phyloP scores from a whole-genome alignment of 768 basidiomycete genomes.

The Psilocybe tampanensis region DNA sequence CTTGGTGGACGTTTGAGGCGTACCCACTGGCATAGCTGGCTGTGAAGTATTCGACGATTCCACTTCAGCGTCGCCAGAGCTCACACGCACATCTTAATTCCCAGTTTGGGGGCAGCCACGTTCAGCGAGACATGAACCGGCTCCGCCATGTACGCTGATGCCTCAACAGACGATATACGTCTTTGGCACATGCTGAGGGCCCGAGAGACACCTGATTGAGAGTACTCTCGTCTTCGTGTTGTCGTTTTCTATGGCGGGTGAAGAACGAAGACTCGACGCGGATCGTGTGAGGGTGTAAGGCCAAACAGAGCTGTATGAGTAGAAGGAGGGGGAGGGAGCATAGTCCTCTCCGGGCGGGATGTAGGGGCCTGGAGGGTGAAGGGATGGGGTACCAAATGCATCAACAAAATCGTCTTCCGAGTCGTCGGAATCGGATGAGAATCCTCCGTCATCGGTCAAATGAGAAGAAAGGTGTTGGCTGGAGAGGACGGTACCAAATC shows the following conservation, averaged over 20 bases:
- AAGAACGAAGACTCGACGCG: conserved; percentile 89
- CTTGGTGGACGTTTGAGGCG: not conserved
- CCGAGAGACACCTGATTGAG: conserved; percentile 80
- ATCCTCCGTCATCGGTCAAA: not conserved
- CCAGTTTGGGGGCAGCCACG: conserved; percentile 27
- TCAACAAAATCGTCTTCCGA: not conserved
- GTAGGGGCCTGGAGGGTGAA: not conserved
- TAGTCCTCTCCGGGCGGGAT: no score
- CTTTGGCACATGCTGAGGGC: conserved; percentile 47
- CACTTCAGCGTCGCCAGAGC: not conserved
- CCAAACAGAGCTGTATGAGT: no score
- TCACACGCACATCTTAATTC: no score
- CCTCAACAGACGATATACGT: conserved; percentile 17
- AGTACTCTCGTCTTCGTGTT: conserved; percentile 70
- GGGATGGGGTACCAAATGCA: not conserved
- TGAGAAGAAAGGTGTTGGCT: not conserved
- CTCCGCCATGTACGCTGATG: conserved; percentile 40
- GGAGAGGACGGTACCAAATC: not conserved
- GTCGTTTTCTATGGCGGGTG: conserved; percentile 63
- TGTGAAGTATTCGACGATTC: no score
- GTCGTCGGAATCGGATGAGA: not conserved
- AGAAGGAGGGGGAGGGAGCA: no score
- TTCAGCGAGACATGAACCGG: conserved; percentile 47
- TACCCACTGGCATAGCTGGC: no score
- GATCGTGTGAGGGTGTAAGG: no score